A percentile compares a stretch with the other conserved stretches of the same genome.
Evolutionary conservation across 2,329 filamentous ascomycete species (phyloP).

Genomic region (Leptographium flavum): DNA sequence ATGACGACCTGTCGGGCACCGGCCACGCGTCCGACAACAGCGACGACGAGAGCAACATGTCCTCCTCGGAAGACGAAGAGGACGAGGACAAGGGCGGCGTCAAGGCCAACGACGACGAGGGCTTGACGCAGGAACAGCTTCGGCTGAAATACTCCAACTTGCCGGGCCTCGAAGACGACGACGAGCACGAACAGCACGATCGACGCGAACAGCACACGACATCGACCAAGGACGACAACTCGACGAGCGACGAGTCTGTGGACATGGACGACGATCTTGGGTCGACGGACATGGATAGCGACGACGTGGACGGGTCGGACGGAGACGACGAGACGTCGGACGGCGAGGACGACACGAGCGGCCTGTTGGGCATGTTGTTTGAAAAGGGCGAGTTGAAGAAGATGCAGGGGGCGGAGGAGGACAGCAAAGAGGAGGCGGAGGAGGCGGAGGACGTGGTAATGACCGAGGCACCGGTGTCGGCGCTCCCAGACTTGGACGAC

Average conservation of each 20-base stretch:
- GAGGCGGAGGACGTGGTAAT: slow-evolving; percentile 13
- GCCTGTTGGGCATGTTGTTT: slow-evolving; percentile 43
- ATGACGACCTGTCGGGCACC: slow-evolving; percentile 25
- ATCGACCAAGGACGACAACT: slow-evolving; percentile 16
- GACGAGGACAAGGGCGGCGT: slow-evolving; percentile 35
- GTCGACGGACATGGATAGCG: slow-evolving; percentile 39
- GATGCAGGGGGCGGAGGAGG: slow-evolving; percentile 32
- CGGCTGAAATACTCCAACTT: slow-evolving; percentile 55
- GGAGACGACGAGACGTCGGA: slow-evolving; percentile 20
- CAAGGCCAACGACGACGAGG: slow-evolving; percentile 40
- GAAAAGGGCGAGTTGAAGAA: slow-evolving; percentile 42
- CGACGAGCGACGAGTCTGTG: slow-evolving; percentile 49
- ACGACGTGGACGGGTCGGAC: slow-evolving; percentile 27
- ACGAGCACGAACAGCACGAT: too few relatives aligned
- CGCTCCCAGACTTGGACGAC: too few relatives aligned
- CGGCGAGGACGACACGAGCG: slow-evolving; percentile 24
- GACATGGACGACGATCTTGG: slow-evolving; percentile 56
- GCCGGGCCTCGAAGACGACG: slow-evolving; percentile 27
- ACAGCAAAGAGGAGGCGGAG: slow-evolving; percentile 17
- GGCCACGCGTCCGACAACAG: slow-evolving; percentile 37
- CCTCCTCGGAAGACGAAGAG: slow-evolving; percentile 36
- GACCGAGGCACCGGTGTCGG: background rate
- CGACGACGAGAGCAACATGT: slow-evolving; percentile 26
- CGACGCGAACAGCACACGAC: slow-evolving; percentile 13
- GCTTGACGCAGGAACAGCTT: slow-evolving; percentile 54